Conservation (phyloP, 73 alveolate genomes). For the Urostyla sp. region DNA sequence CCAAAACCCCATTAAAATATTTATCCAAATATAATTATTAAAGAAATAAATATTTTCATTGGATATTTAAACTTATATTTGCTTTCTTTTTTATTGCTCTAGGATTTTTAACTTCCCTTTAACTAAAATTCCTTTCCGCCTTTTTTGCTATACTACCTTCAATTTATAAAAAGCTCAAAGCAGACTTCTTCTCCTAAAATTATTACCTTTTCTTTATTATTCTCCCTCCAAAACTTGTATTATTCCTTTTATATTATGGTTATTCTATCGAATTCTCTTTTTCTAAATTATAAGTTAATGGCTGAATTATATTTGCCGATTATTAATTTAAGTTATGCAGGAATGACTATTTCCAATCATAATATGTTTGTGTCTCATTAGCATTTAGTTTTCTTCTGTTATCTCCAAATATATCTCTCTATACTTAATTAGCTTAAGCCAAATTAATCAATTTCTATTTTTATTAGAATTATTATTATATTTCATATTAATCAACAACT, state of each 20-base stretch:
- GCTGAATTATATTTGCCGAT: no score
- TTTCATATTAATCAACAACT: constrained; percentile 6
- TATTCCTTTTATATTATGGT: background rate
- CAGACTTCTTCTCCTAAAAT: background rate
- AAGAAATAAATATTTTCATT: no score
- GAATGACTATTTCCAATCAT: constrained; percentile 9
- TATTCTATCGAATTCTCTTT: background rate
- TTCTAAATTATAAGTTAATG: background rate
- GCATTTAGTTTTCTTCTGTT: background rate
- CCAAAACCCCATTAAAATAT: no score
- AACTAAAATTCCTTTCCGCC: no score
- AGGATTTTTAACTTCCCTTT: no score
- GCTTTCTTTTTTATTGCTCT: no score
- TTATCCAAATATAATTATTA: no score
- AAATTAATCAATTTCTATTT: background rate
- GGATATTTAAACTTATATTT: no score
- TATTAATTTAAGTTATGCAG: background rate
- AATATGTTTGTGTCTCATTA: background rate
- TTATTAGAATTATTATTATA: background rate
- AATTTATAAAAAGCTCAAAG: background rate
- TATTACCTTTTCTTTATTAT: background rate
- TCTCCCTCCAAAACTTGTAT: constrained; percentile 9
- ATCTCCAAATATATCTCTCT: background rate
- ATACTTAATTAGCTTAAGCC: background rate
- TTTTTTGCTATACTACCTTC: constrained; percentile 23